Conservation (phyloP, 495 filamentous ascomycete genomes). For the Neurospora terricola region DNA sequence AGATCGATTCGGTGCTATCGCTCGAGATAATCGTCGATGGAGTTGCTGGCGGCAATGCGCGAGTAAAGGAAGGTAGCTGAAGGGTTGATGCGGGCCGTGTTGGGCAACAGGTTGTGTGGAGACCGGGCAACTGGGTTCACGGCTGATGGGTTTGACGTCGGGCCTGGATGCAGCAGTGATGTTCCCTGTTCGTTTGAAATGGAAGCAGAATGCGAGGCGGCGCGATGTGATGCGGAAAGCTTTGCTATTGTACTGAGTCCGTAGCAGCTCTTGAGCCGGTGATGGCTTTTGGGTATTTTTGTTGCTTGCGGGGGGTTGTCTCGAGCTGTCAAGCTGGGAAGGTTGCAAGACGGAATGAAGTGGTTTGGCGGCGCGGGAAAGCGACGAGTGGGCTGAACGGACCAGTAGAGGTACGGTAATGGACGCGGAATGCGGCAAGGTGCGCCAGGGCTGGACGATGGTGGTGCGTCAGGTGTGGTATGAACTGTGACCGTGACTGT, state of each 20-base stretch:
- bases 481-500: background rate
- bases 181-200: background rate
- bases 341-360: conserved; percentile 17
- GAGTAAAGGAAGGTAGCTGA: conserved; percentile 18
- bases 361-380: conserved; percentile 12
- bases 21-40: conserved; percentile 7
- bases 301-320: conserved; percentile 2
- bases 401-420: background rate
- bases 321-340: conserved; percentile 11
- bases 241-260: background rate
- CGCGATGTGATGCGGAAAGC: background rate
- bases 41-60: conserved; percentile 15
- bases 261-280: background rate
- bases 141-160: conserved; percentile 12
- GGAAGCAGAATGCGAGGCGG: background rate
- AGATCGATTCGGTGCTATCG: conserved; percentile 24
- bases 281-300: conserved; percentile 2
- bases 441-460: background rate
- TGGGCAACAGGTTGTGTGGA: conserved; percentile 33
- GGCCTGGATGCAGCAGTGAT: conserved; percentile 5
- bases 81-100: conserved; percentile 31
- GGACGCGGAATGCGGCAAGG: background rate
- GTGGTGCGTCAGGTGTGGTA: background rate
- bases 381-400: background rate
- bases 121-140: conserved; percentile 3